Evolutionary conservation across 257 asterid genomes (phyloP), one percentile per base, ranked within the genome.

Genomic region (Ocimum tenuiflorum): DNA sequence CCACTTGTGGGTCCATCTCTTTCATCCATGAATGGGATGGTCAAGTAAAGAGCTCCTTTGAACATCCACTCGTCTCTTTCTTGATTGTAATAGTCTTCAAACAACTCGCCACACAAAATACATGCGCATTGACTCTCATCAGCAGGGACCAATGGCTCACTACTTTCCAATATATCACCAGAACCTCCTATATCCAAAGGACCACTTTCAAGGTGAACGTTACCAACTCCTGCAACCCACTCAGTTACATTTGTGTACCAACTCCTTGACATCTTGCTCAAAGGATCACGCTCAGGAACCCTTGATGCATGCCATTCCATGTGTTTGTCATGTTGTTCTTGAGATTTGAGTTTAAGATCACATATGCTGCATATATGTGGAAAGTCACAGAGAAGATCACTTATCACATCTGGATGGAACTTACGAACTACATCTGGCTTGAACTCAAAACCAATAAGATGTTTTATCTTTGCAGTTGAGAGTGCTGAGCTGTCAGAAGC

Each of bases 71-170:
- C 82, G 60, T 79, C 83, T 49, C 63, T 77, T 73, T 82, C 90
- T 58, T 58, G 80, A 19, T 80, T 65, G 74, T 83, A 90, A 69
- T 56, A 81, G 73, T 90, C 97, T 59, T 82, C 92, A 81, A 90
- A 90, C 78, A 88, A 43, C 78, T 90, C 92, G 17, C 96, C 95
- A 33, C 97, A 90, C 79, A 90, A 72, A 73, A 88, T 65, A 71
- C 97, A 90, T 8, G 88, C 83, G 67, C 96, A 88, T 48, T 82
- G 95, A 78, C 74, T 81, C 75, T 87, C 96, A 78, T 90, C 97
- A 17, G 96, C 96, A 23, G 88, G 95, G 78, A 88, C 95, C 91
- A 86, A 77, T 23, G 61, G 77, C 67, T 73, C 85, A 19, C 45
- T 67, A 67, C 70, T 72, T 63, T 79, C 90, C 19, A 56, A 49